Conservation (phyloP, 805 yeast genomes). For the Yamadazyma sp. region DNA sequence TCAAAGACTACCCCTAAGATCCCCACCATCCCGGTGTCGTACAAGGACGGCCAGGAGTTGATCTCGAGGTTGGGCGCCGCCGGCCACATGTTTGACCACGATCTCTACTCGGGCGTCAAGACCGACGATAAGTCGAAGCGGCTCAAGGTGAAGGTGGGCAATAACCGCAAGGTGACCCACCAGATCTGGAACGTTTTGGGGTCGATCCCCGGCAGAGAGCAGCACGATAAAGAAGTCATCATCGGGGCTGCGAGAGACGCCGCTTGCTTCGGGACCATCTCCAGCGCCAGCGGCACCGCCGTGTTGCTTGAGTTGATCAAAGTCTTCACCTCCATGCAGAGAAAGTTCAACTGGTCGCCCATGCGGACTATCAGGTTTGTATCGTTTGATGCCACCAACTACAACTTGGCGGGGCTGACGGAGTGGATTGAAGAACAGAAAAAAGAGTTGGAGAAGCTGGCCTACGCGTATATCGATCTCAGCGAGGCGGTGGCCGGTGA, state of each 20-base stretch:
- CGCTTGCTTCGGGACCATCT: slow-evolving; percentile 68
- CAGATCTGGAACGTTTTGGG: slow-evolving; percentile 79
- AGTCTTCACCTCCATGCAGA: slow-evolving; percentile 61
- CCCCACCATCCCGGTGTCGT: slow-evolving; percentile 76
- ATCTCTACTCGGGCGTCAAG: slow-evolving; percentile 27
- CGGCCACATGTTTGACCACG: slow-evolving; percentile 33
- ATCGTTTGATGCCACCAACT: slow-evolving; percentile 80
- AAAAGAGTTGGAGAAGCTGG: slow-evolving; percentile 56
- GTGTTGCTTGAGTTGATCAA: slow-evolving; percentile 69
- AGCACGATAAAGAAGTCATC: slow-evolving; percentile 65
- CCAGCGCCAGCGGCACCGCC: slow-evolving; percentile 74
- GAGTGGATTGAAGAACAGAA: slow-evolving; percentile 65
- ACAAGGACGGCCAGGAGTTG: slow-evolving; percentile 56
- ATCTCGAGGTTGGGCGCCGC: slow-evolving; percentile 30
- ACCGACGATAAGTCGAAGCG: slow-evolving; percentile 14
- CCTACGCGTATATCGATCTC: slow-evolving; percentile 71
- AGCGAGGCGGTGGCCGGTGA: slow-evolving; percentile 61
- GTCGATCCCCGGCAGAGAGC: slow-evolving; percentile 77
- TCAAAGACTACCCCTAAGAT: slow-evolving; percentile 62
- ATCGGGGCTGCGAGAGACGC: slow-evolving; percentile 86
- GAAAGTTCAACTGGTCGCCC: slow-evolving; percentile 76
- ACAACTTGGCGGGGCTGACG: slow-evolving; percentile 81
- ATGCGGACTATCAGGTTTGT: slow-evolving; percentile 77
- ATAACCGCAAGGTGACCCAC: slow-evolving; percentile 54
- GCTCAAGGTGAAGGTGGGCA: slow-evolving; percentile 30